Conservation (phyloP, 768 basidiomycete genomes). For the Psilocybe sp. region DNA sequence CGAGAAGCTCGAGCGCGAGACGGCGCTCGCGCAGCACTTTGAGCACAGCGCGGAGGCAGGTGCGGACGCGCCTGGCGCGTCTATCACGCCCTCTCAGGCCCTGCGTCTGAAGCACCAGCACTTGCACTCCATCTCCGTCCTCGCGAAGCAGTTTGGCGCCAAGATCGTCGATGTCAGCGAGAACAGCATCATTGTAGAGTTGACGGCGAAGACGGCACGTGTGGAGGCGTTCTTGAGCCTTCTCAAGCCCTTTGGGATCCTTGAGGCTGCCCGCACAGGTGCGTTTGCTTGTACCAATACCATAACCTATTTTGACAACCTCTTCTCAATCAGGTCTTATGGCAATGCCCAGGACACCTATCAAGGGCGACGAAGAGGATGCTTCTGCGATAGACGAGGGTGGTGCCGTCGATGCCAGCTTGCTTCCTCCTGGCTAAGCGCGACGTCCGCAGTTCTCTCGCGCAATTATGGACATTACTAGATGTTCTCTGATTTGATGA, state of each 20-base stretch:
- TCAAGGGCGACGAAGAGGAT: constrained; percentile 63
- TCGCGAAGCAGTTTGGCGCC: constrained; percentile 87
- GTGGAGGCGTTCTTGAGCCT: constrained; percentile 92
- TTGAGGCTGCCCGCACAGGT: constrained; percentile 96
- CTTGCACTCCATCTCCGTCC: constrained; percentile 79
- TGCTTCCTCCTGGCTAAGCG: constrained; percentile 88
- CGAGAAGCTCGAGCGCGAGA: constrained; percentile 68
- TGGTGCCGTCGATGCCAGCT: constrained; percentile 79
- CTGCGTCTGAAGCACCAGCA: constrained; percentile 89
- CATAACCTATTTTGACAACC: constrained; percentile 3
- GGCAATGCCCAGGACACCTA: constrained; percentile 98
- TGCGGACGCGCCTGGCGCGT: constrained; percentile 25
- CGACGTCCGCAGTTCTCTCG: constrained; percentile 6
- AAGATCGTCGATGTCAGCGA: constrained; percentile 94
- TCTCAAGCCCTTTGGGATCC: constrained; percentile 90
- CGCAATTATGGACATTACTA: background rate
- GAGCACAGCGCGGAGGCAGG: constrained; percentile 51
- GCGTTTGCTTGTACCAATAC: constrained; percentile 17
- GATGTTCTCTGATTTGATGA: too few species aligned
- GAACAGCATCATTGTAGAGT: constrained; percentile 91
- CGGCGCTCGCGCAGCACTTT: constrained; percentile 72
- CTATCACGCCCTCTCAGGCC: constrained; percentile 78
- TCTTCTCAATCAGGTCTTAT: constrained; percentile 64
- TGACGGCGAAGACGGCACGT: constrained; percentile 87
- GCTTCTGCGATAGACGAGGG: constrained; percentile 41